Evolutionary conservation across 23 red algal species (phyloP), one percentile per base, ranked within the genome.

Genomic region (Gracilariopsis chorda): DNA sequence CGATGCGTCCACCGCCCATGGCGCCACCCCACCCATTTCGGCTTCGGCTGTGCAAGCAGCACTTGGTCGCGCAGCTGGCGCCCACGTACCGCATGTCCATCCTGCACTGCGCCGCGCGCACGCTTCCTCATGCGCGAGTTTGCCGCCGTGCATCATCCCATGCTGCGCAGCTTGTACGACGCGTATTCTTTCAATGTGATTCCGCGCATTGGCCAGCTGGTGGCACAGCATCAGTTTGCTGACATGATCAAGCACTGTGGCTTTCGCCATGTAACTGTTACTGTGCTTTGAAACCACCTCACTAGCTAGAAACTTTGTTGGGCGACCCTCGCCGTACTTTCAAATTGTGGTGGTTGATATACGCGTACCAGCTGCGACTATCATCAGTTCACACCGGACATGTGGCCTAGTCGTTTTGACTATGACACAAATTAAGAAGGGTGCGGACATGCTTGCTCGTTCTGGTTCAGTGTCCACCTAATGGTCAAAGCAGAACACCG

Each of bases 81-180:
- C 92, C 97, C 4, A 77, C 61, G 11, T 16, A 51, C 0, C 40
- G 46, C 9, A 94, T 99, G 90, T 39, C 44, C 40, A 65, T 99
- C 21, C 53, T 96, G 39, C 93, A 99, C 49, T 91, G 92, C 29
- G 97, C 97, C 61, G 23, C 90, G 97, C 13, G 97, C 93, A 20
- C 85, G 93, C 36, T 99, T 99, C 58, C 67, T 95, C 14, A 99
- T 99, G 97, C 52, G 96, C 57, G 97, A 99, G 46, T 99, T 99
- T 79, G 88, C 48, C 14, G 32, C 35, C 20, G 93, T 99, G 28
- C 41, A 59, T 33, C 53, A 94, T 67, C 74, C 87, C 2, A 25
- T 88, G 4, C 32, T 94, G 28, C 28, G 42, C 6, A 43, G 33
- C 19, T 43, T 83, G 57, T 99, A 99, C 75, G 97, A 99, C 28